Percentiles rank a stretch among this genome's conserved stretches.
Evolutionary conservation across 1,284 basidiomycete species (phyloP).

Genomic region (Apiotrichum laibachii): DNA sequence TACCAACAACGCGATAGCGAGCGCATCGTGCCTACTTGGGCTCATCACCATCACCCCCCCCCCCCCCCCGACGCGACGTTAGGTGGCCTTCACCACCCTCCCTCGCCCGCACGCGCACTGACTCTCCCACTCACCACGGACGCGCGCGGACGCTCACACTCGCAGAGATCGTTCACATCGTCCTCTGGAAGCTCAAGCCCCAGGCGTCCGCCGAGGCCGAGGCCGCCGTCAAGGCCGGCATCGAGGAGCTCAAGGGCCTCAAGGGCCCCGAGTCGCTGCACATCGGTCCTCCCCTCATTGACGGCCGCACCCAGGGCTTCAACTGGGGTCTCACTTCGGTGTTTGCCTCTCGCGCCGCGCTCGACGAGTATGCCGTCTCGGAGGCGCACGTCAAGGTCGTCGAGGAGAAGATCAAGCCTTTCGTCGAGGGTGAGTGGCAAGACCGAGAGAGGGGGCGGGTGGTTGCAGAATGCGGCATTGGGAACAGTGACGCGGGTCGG

Average conservation of each 20-base stretch:
- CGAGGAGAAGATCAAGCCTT: constrained; percentile 40
- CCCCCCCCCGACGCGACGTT: too few relatives aligned
- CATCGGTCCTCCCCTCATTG: constrained; percentile 44
- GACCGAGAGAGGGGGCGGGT: neutral
- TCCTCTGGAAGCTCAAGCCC: constrained; percentile 46
- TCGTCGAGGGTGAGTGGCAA: constrained; percentile 42
- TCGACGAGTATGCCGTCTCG: constrained; percentile 47
- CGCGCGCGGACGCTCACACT: neutral
- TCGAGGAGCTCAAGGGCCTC: constrained; percentile 38
- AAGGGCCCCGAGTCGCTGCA: constrained; percentile 38
- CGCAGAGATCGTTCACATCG: constrained; percentile 50
- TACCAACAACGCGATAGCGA: neutral
- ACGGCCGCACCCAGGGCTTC: constrained; percentile 46
- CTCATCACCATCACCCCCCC: neutral
- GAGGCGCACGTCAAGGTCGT: constrained; percentile 47
- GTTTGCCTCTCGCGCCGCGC: constrained; percentile 37
- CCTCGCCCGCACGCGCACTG: too few relatives aligned
- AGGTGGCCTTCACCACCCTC: too few relatives aligned
- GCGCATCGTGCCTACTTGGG: too few relatives aligned
- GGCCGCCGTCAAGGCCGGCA: constrained; percentile 32
- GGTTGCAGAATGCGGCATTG: too few relatives aligned
- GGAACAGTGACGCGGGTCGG: too few relatives aligned
- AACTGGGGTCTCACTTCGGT: constrained; percentile 51
- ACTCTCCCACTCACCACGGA: too few relatives aligned
- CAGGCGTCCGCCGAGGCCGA: constrained; percentile 30